phyloP scores from a whole-genome alignment of 305 asterid species.

The Solanum hybrid region DNA sequence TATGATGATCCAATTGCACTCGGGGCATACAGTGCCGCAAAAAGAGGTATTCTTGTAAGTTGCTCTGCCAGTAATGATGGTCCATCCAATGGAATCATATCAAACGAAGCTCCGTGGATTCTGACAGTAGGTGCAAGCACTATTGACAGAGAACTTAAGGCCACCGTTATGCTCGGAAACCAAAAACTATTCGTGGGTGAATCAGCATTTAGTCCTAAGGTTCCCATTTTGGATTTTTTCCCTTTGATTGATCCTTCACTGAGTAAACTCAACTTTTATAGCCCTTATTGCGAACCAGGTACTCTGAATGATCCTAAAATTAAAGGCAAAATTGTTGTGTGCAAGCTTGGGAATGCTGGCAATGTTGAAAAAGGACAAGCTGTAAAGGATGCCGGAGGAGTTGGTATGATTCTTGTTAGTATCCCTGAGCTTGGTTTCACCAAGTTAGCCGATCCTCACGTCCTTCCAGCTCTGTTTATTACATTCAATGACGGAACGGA shows the following conservation, averaged over 20 bases:
- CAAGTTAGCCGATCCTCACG: neutral
- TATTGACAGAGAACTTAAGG: neutral
- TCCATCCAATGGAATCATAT: neutral
- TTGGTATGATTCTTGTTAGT: conserved; percentile 12
- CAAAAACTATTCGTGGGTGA: neutral
- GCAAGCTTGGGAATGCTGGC: neutral
- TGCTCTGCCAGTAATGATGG: neutral
- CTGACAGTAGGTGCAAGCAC: neutral
- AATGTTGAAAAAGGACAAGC: neutral
- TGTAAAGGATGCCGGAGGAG: conserved; percentile 20
- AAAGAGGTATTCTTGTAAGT: conserved; percentile 1
- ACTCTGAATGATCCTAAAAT: neutral
- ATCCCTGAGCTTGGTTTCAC: neutral
- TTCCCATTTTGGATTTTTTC: conserved; percentile 8
- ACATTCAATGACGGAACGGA: neutral
- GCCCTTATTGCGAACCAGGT: conserved; percentile 4
- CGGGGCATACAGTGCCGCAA: neutral
- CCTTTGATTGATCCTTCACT: conserved; percentile 19
- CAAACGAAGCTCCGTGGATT: neutral
- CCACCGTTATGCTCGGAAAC: neutral
- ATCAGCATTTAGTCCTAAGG: conserved; percentile 22
- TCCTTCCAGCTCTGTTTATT: conserved; percentile 13
- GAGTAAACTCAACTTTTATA: neutral
- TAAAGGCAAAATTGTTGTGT: neutral
- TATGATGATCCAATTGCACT: neutral